Base-by-base conservation (phyloP, 495 filamentous ascomycete species). In the Xylaria castorea region DNA sequence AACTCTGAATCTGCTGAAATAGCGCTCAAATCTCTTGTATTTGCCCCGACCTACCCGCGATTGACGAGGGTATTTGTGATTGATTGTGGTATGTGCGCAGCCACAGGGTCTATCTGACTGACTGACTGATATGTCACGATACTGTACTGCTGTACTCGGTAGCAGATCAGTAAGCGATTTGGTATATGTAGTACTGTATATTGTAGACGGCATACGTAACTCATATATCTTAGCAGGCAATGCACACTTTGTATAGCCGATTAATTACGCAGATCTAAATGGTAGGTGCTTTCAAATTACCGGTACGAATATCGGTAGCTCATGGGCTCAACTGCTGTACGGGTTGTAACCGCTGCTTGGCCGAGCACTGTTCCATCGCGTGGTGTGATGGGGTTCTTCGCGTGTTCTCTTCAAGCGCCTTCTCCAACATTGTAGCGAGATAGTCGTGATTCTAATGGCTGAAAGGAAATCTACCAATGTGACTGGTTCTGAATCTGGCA, bases 1-100 rank as follows among this genome's bases (percentile, higher is more conserved):
- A 68, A 68, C 66, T 68, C 50, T 67, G 65, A 55, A 63, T 63
- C 40, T 63, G 42, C 27, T 64, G 61, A 64, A 64, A 64, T 64
- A 64, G n/a, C 38, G 36, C 34, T 64, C 61, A 44, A 44, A 44
- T 22, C 60, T 61, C 18, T 34, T 61, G 58, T 61, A 61, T 22
- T 22, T 61, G 58, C 27, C 64, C 64, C 46, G 64, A 67, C 44
- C 32, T 50, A 51, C 46, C 64, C 64, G 64, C 48, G 63, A 48
- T 66, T 18, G 40, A 48, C 63, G 63, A 34, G 58, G 27, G 30
- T 57, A 57, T 57, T 57, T 57, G 53, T 57, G 53, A 57, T 57
- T 18, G 27, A 32, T 36, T 36, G 46, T 53, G 64, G 58, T 61
- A 61, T 20, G 58, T 57, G 53, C 53, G 53, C 53, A 11, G 20